Percentiles rank a stretch among this genome's conserved stretches.
These are phyloP conservation scores for Gossypium mustelinum DNA, from an alignment of 345 rosid genomes.

Conservation along the genomic window DNA sequence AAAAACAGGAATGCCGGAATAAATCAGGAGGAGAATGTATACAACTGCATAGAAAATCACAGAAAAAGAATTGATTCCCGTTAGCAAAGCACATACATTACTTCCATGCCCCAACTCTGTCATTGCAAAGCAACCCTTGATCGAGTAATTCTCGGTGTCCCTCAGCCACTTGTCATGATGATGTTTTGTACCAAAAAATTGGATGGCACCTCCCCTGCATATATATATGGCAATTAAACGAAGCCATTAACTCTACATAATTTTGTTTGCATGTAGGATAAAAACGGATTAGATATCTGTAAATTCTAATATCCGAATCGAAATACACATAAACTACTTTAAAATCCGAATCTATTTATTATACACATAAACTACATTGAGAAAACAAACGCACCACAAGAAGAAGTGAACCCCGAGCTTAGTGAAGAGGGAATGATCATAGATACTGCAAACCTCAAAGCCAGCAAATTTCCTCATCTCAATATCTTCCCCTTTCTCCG, in stretches of 20 bases:
- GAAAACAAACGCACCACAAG: slow-evolving; percentile 45
- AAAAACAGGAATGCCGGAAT: slow-evolving; percentile 11
- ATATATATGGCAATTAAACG: neutral
- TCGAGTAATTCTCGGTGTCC: slow-evolving; percentile 55
- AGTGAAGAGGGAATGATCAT: slow-evolving; percentile 64
- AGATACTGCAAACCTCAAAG: slow-evolving; percentile 49
- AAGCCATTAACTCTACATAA: neutral
- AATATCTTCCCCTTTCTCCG: slow-evolving; percentile 43
- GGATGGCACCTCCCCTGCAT: slow-evolving; percentile 82
- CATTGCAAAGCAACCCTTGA: slow-evolving; percentile 95
- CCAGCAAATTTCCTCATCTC: slow-evolving; percentile 61
- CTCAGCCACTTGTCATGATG: slow-evolving; percentile 91
- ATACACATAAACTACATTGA: no score
- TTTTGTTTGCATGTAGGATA: neutral
- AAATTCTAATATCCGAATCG: no score
- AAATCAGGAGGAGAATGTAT: neutral
- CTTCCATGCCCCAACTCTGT: slow-evolving; percentile 98
- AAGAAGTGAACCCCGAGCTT: slow-evolving; percentile 85
- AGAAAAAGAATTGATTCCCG: neutral
- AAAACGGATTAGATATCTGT: no score
- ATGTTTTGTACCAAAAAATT: slow-evolving; percentile 73
- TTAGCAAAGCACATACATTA: slow-evolving; percentile 51
- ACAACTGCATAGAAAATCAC: slow-evolving; percentile 5
- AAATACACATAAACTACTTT: no score
- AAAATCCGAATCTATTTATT: no score